These are phyloP conservation scores for Chrysanthemum seticuspe DNA, from an alignment of 129 eudicot genomes.

Conservation along the genomic window DNA sequence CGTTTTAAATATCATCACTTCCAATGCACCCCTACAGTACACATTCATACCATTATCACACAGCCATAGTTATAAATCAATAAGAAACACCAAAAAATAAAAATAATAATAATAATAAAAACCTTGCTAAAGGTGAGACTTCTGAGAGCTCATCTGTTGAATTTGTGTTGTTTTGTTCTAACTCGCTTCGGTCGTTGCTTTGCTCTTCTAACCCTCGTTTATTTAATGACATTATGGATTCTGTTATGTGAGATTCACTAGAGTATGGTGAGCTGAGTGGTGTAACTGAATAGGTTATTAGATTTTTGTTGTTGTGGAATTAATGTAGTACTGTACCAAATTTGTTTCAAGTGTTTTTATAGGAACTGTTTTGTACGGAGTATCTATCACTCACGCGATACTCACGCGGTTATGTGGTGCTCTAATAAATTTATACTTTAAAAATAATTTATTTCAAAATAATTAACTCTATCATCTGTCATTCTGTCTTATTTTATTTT, in stretches of 20 bases:
- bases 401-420: too few species aligned
- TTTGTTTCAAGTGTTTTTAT: too few species aligned
- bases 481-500: too few species aligned
- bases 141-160: not conserved
- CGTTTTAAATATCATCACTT: slow-evolving; percentile 3
- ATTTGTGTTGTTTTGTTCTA: not conserved
- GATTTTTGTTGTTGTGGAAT: not conserved
- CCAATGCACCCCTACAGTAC: slow-evolving; percentile 11
- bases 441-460: too few species aligned
- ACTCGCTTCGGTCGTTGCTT: not conserved
- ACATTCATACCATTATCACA: not conserved
- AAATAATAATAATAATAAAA: too few species aligned
- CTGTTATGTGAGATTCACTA: not conserved
- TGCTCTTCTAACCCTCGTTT: not conserved
- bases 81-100: not conserved
- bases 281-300: not conserved
- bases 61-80: not conserved
- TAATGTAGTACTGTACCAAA: too few species aligned
- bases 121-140: not conserved
- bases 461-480: too few species aligned
- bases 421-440: too few species aligned
- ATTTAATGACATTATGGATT: not conserved
- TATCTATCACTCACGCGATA: too few species aligned
- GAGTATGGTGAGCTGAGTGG: not conserved
- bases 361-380: too few species aligned